Conservation (phyloP, 2,329 filamentous ascomycete species). For the Penicillium sp. region DNA sequence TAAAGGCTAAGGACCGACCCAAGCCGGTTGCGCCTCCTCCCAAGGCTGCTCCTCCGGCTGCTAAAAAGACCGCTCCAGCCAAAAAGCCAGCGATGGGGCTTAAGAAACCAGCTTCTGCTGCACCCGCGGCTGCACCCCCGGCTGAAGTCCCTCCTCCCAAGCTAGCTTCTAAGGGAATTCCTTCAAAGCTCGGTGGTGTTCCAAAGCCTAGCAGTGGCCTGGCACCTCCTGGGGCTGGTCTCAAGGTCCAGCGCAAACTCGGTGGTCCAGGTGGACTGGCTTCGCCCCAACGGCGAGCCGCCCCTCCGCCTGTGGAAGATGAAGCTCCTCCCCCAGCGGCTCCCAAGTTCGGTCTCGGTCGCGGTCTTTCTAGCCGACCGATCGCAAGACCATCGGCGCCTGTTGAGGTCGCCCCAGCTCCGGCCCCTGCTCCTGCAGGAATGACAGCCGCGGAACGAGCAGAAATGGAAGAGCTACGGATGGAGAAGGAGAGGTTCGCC, state of each 20-base stretch:
- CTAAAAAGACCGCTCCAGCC: slow-evolving; percentile 50
- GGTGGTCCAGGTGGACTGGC: slow-evolving; percentile 38
- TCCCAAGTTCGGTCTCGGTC: slow-evolving; percentile 59
- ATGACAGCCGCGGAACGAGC: slow-evolving; percentile 76
- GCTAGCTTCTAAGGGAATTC: slow-evolving; percentile 35
- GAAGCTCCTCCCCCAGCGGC: slow-evolving; percentile 40
- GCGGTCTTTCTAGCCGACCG: slow-evolving; percentile 78
- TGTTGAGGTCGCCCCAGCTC: slow-evolving; percentile 46
- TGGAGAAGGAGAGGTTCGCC: slow-evolving; percentile 72
- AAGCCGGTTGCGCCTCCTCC: slow-evolving; percentile 65
- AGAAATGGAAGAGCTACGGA: slow-evolving; percentile 84
- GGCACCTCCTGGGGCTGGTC: slow-evolving; percentile 39
- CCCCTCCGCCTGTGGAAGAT: slow-evolving; percentile 44
- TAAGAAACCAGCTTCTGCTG: slow-evolving; percentile 47
- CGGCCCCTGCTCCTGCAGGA: slow-evolving; percentile 48
- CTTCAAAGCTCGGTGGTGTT: slow-evolving; percentile 46
- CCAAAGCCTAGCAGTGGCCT: slow-evolving; percentile 37
- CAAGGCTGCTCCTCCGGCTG: slow-evolving; percentile 52
- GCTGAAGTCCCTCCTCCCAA: slow-evolving; percentile 40
- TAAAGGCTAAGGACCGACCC: slow-evolving; percentile 86
- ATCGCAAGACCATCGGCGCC: slow-evolving; percentile 63
- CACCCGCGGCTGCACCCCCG: slow-evolving; percentile 24
- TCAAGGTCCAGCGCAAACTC: slow-evolving; percentile 44
- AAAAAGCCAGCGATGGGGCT: slow-evolving; percentile 49
- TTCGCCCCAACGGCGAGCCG: slow-evolving; percentile 42